A percentile compares a stretch with the other conserved stretches of the same genome.
Conservation (phyloP, 257 asterid genomes). For the Solanum clarkiae region DNA sequence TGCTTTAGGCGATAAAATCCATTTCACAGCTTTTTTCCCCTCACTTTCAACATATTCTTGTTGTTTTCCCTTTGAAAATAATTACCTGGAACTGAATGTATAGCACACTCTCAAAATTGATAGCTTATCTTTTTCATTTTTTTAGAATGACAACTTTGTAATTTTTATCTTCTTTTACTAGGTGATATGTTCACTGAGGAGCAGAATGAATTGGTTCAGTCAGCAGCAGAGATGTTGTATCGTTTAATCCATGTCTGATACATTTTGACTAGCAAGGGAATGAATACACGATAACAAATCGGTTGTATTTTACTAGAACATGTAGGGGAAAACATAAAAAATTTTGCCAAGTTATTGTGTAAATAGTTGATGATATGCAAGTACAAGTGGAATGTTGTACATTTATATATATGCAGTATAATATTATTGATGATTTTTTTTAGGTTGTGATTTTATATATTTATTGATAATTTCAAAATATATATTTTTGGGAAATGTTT, state of each 20-base stretch:
- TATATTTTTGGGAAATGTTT: no score
- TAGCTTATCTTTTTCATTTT: background rate
- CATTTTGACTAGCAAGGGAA: slow-evolving; percentile 92
- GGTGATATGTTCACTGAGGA: slow-evolving; percentile 93
- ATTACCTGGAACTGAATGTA: background rate
- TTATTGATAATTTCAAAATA: no score
- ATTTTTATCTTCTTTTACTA: slow-evolving; percentile 10
- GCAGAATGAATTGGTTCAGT: slow-evolving; percentile 91
- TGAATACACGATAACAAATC: no score
- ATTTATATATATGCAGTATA: no score
- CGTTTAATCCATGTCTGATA: slow-evolving; percentile 87
- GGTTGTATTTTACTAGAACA: no score
- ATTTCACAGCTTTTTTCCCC: background rate
- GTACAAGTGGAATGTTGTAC: no score
- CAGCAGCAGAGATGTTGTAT: slow-evolving; percentile 96
- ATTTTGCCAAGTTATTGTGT: no score
- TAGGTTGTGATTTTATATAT: no score
- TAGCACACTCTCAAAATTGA: background rate
- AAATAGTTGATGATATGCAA: no score
- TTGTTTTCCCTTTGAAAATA: background rate
- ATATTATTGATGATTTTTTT: no score
- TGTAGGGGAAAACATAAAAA: no score
- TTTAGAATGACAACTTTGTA: slow-evolving; percentile 7
- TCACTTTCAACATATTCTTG: background rate
- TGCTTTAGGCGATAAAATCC: background rate